These are phyloP conservation scores for Candida sp. DNA, from an alignment of 1,139 yeast species.

Conservation along the genomic window DNA sequence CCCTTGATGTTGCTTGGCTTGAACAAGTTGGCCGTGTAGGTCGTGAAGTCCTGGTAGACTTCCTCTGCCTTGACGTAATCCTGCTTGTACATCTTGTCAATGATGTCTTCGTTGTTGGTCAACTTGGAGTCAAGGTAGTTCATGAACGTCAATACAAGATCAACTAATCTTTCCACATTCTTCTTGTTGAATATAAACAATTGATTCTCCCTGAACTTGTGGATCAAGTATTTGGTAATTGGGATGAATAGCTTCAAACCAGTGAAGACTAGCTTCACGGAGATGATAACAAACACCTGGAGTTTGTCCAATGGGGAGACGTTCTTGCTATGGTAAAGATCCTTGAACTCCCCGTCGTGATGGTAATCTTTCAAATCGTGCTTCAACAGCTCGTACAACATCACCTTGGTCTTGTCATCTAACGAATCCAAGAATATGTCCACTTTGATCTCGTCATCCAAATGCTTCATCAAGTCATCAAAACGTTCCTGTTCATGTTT, in stretches of 20 bases:
- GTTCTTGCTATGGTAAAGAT: conserved; percentile 6
- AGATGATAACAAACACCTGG: conserved; percentile 31
- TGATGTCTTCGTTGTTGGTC: conserved; percentile 17
- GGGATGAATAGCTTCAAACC: conserved; percentile 35
- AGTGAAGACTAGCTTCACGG: conserved; percentile 30
- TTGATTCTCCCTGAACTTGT: conserved; percentile 38
- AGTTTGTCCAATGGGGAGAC: conserved; percentile 29
- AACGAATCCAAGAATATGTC: conserved; percentile 26
- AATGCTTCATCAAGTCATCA: conserved; percentile 12
- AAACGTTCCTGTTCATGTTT: conserved; percentile 10
- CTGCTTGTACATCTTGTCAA: conserved; percentile 15
- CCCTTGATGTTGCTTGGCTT: conserved; percentile 13
- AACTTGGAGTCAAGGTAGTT: conserved; percentile 27
- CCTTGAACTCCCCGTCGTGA: not conserved
- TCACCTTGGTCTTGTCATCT: conserved; percentile 26
- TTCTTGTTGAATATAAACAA: conserved; percentile 36
- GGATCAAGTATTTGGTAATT: conserved; percentile 29
- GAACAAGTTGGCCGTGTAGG: conserved; percentile 13
- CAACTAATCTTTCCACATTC: conserved; percentile 36
- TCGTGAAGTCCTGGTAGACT: conserved; percentile 15
- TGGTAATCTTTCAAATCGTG: conserved; percentile 19
- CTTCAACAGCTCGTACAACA: conserved; percentile 22
- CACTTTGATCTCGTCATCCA: conserved; percentile 18
- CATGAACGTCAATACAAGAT: conserved; percentile 28
- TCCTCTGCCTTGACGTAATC: conserved; percentile 14